Evolutionary conservation across 768 basidiomycete genomes (phyloP), one percentile per base, ranked within the genome.

Genomic region (Lentinula lateritia): DNA sequence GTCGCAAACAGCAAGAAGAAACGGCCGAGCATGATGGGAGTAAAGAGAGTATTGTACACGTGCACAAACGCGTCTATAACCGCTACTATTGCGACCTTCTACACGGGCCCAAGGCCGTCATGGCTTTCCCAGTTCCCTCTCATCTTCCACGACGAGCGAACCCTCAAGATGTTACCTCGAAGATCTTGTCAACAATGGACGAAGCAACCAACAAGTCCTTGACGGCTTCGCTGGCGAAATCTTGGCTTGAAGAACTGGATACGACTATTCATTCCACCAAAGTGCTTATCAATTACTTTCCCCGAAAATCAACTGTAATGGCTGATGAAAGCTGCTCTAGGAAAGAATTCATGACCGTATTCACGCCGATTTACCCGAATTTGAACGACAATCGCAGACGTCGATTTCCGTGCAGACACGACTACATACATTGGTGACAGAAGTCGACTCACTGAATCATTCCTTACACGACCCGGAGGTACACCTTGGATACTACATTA

Each of bases 241-340:
- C 84, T 61, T 93, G 91, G 90, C 74, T 91, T 42, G 69, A 74
- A 0, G 88, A 91, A 69, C 78, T 96, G 34, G 86, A 95, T 65
- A 79, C 82, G 50, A 84, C 87, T 12, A 90, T 95, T 62, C 74
- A 74, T 23, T 75, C 77, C 39, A 92, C 89, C 10, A 90, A 92
- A 79, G 93, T 92, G 68, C 55, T 41, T 57, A 38, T 50, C 28
- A 28, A 28, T 45, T 63, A 32, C 36, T 32, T 57, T n/a, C 16
- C 41, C 15, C 9, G 20, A 36, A 13, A 18, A 28, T 34, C 64
- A 63, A 54, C 34, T 67, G 18, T 67, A n/a, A 16, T 6, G 52
- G 50, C 60, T 69, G 66, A 65, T 50, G 59, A 52, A 56, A 66
- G 59, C n/a, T 62, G 65, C 50, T 66, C 42, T 72, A 93, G 86